Conservation (phyloP, 805 yeast genomes). For the Pichia phayaonensis region DNA sequence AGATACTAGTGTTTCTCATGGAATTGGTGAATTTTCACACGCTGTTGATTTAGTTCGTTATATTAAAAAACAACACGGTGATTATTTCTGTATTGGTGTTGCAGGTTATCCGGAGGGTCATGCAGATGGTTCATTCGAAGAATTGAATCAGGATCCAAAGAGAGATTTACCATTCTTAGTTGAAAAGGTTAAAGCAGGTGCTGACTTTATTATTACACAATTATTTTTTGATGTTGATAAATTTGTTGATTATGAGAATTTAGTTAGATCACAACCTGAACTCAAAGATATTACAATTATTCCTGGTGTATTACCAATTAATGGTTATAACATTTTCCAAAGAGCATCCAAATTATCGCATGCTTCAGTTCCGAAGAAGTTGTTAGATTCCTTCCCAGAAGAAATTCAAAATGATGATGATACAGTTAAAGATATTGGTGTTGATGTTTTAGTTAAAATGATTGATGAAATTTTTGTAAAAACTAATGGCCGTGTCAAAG, state of each 20-base stretch:
- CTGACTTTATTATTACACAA: slow-evolving; percentile 88
- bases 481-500: slow-evolving; percentile 55
- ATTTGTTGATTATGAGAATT: slow-evolving; percentile 56
- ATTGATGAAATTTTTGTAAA: slow-evolving; percentile 47
- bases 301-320: slow-evolving; percentile 90
- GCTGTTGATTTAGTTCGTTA: slow-evolving; percentile 86
- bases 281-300: slow-evolving; percentile 48
- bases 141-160: slow-evolving; percentile 51
- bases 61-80: slow-evolving; percentile 62
- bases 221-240: slow-evolving; percentile 81
- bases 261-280: slow-evolving; percentile 34
- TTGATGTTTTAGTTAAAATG: slow-evolving; percentile 59
- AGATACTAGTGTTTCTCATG: slow-evolving; percentile 43
- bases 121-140: slow-evolving; percentile 70
- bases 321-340: slow-evolving; percentile 71
- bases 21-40: slow-evolving; percentile 49
- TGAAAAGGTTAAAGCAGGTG: slow-evolving; percentile 89
- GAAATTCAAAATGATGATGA: slow-evolving; percentile 65
- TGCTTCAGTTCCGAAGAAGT: slow-evolving; percentile 63
- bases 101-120: slow-evolving; percentile 99
- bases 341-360: slow-evolving; percentile 87
- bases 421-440: slow-evolving; percentile 74
- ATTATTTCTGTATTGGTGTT: slow-evolving; percentile 87
- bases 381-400: slow-evolving; percentile 48
- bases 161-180: slow-evolving; percentile 72